These are phyloP conservation scores for Leucaena leucocephala DNA, from an alignment of 306 rosid genomes.

Conservation along the genomic window DNA sequence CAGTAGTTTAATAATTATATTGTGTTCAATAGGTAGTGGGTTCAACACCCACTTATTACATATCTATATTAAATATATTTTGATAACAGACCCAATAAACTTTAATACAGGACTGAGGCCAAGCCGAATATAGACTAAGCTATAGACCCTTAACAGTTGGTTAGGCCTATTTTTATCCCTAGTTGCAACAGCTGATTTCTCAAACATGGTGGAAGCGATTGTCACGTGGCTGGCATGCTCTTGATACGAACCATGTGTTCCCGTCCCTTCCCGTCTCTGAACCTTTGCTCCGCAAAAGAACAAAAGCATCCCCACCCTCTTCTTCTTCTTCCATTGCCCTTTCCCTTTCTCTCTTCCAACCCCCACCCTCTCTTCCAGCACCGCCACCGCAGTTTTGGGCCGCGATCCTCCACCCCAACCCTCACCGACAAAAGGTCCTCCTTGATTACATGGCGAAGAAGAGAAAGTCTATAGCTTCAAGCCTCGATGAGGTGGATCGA, in stretches of 20 bases:
- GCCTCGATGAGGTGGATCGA: constrained; percentile 61
- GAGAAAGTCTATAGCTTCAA: constrained; percentile 56
- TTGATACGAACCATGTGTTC: constrained; percentile 26
- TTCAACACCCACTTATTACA: too few species aligned
- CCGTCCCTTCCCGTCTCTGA: neutral
- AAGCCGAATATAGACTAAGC: too few species aligned
- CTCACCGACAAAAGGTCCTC: neutral
- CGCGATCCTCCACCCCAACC: neutral
- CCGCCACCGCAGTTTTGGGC: neutral
- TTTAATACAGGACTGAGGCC: too few species aligned
- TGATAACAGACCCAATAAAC: too few species aligned
- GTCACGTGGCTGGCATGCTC: constrained; percentile 31
- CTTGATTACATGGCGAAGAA: constrained; percentile 48
- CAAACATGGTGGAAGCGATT: neutral
- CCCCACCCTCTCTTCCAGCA: neutral
- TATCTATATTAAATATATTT: too few species aligned
- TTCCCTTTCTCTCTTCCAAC: neutral
- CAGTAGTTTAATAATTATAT: too few species aligned
- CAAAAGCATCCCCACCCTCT: constrained; percentile 10
- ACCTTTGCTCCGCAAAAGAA: constrained; percentile 12
- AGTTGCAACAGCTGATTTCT: neutral
- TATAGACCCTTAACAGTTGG: too few species aligned
- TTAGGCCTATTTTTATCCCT: too few species aligned
- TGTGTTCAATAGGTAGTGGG: too few species aligned
- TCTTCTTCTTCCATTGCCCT: neutral